Percentiles rank a stretch among this genome's conserved stretches.
These are phyloP conservation scores for Hygrophila difformis DNA, from an alignment of 257 asterid species.

Conservation along the genomic window DNA sequence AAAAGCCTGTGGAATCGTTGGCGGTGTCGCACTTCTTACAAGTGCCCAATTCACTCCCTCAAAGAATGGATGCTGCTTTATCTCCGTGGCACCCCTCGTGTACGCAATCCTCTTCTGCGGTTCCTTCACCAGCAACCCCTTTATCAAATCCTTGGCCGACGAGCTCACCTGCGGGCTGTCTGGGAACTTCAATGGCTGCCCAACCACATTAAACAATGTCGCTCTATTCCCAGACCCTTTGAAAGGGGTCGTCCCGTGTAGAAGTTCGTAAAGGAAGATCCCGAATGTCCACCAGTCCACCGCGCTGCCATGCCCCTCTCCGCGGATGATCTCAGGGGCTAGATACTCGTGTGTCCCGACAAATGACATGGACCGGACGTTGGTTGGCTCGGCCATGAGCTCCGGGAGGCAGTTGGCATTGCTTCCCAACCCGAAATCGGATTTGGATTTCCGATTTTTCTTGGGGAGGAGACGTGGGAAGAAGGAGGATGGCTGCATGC, in stretches of 20 bases:
- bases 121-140: conserved; percentile 45
- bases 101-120: conserved; percentile 48
- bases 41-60: conserved; percentile 59
- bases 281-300: conserved; percentile 69
- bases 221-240: conserved; percentile 50
- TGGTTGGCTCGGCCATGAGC: conserved; percentile 52
- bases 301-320: conserved; percentile 57
- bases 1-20: conserved; percentile 32
- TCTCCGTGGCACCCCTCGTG: conserved; percentile 49
- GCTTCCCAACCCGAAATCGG: conserved; percentile 41
- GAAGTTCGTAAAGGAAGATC: conserved; percentile 44
- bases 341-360: conserved; percentile 50
- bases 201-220: conserved; percentile 40
- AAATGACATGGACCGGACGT: conserved; percentile 46
- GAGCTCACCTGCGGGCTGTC: conserved; percentile 32
- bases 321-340: conserved; percentile 53
- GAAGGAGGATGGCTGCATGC: conserved; percentile 45
- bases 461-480: conserved; percentile 55
- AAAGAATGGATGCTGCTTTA: conserved; percentile 54
- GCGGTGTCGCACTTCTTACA: conserved; percentile 41
- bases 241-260: conserved; percentile 47
- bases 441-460: conserved; percentile 53
- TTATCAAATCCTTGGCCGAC: conserved; percentile 36
- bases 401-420: conserved; percentile 34
- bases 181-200: conserved; percentile 46